Evolutionary conservation across 139 green algal species (phyloP), one percentile per base, ranked within the genome.

Genomic region (Chlorella sorokiniana): DNA sequence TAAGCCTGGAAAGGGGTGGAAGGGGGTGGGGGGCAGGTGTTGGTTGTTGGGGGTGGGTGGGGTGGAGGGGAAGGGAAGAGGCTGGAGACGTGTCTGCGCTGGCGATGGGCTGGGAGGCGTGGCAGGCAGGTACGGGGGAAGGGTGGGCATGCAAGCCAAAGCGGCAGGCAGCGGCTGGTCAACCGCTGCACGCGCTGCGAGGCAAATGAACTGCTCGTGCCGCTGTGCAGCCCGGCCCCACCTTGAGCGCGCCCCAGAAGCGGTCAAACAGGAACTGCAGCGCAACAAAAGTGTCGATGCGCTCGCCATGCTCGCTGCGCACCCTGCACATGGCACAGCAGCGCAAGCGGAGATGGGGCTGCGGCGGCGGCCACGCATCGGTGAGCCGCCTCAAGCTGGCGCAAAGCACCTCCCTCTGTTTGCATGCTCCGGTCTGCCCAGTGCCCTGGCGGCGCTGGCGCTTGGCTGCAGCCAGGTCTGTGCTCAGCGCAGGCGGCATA

Each of bases 221-320:
- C 11, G 23, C 14, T 37, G 29, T n/a, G n/a, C 56, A 65, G 56
- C 63, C 37, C 8, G 42, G 4, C 4, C 75, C 16, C 83, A 95
- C 92, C 87, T 91, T 94, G 9, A 96, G 61, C 2, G 87, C 88
- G 63, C 84, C 87, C 96, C 96, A 99, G 89, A 98, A 96, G 62
- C 79, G 85, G 86, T 99, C 92, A 83, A 99, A 99, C 2, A 99
- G 83, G 87, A 96, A 99, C 89, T 99, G 96, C 54, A 94, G 84
- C 1, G 91, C 95, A 1, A 96, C 89, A 84, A 97, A 99, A 83
- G 93, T 82, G 56, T 98, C 90, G 51, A 98, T 95, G 29, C 86
- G 84, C 4, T 90, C 83, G 35, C 85, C 68, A 79, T 95, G 78
- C 63, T 90, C 41, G 70, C 90, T 70, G 14, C 83, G 82, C 54